Conservation (phyloP, 805 yeast species). For the Myxozyma sirexii region DNA sequence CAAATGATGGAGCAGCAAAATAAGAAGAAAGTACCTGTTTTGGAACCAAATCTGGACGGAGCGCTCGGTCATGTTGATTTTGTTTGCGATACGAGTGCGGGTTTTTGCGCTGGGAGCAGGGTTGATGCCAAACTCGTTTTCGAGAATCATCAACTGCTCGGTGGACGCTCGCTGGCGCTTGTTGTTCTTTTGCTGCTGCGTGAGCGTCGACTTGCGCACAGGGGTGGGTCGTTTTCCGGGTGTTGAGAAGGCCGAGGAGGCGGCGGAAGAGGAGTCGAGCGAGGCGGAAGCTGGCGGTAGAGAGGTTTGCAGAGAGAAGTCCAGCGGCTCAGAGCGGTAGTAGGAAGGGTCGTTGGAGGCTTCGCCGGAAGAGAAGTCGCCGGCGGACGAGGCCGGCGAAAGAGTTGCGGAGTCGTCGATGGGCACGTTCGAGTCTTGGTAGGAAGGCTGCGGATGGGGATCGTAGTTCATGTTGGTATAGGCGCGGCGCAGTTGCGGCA, state of each 20-base stretch:
- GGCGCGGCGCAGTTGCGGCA: too few relatives aligned
- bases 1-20: too few relatives aligned
- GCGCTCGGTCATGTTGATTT: slow-evolving; percentile 81
- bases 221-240: slow-evolving; percentile 9
- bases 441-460: too few relatives aligned
- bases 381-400: slow-evolving; percentile 22
- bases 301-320: neutral
- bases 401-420: slow-evolving; percentile 28
- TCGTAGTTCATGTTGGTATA: too few relatives aligned
- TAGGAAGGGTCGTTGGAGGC: neutral
- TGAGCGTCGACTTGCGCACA: slow-evolving; percentile 32
- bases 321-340: neutral
- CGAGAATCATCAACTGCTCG: slow-evolving; percentile 68
- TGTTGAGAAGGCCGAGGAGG: slow-evolving; percentile 3
- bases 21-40: slow-evolving; percentile 45
- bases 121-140: slow-evolving; percentile 68
- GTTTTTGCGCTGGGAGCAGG: slow-evolving; percentile 59
- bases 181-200: slow-evolving; percentile 44
- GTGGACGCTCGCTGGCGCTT: slow-evolving; percentile 79
- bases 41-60: slow-evolving; percentile 94
- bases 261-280: neutral
- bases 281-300: neutral
- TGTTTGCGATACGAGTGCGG: slow-evolving; percentile 58
- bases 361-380: slow-evolving; percentile 7
- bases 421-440: too few relatives aligned